Evolutionary conservation across 2,329 filamentous ascomycete species (phyloP).

Genomic region (Arthrinium phaeospermum): DNA sequence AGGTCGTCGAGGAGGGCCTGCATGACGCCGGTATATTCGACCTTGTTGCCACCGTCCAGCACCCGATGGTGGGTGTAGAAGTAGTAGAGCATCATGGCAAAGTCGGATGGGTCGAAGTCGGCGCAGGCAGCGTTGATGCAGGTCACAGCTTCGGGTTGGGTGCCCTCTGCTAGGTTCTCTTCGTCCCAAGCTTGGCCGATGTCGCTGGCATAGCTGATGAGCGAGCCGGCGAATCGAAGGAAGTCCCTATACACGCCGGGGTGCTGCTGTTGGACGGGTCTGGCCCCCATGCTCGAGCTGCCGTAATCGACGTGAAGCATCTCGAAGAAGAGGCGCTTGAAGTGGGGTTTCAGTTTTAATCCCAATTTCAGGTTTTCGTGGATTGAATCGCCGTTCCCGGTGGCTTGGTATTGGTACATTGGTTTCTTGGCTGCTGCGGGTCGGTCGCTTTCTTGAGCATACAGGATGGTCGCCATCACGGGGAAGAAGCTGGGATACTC

Average conservation of each 20-base stretch:
- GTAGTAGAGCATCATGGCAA: not conserved
- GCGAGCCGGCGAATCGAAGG: not conserved
- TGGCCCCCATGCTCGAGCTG: not conserved
- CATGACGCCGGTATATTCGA: not conserved
- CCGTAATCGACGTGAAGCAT: not conserved
- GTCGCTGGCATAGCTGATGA: not conserved
- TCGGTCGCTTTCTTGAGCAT: not conserved
- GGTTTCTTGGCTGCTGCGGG: not conserved
- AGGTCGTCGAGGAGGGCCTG: not conserved
- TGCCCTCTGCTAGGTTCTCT: not conserved
- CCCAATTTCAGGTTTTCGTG: not conserved
- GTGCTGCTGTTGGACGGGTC: not conserved
- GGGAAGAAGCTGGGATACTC: not conserved
- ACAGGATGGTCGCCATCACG: not conserved
- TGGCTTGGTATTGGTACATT: not conserved
- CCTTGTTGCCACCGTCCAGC: not conserved
- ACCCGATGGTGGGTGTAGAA: not conserved
- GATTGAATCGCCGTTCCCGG: not conserved
- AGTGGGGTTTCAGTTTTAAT: not conserved
- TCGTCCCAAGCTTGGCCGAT: not conserved
- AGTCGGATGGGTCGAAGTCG: not conserved
- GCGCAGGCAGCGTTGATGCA: not conserved
- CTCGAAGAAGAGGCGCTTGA: not conserved
- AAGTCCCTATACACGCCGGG: no score
- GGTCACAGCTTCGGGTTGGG: not conserved